Evolutionary conservation across 2,329 filamentous ascomycete genomes (phyloP), one percentile per base, ranked within the genome.

Genomic region (Cytospora paraplurivora): DNA sequence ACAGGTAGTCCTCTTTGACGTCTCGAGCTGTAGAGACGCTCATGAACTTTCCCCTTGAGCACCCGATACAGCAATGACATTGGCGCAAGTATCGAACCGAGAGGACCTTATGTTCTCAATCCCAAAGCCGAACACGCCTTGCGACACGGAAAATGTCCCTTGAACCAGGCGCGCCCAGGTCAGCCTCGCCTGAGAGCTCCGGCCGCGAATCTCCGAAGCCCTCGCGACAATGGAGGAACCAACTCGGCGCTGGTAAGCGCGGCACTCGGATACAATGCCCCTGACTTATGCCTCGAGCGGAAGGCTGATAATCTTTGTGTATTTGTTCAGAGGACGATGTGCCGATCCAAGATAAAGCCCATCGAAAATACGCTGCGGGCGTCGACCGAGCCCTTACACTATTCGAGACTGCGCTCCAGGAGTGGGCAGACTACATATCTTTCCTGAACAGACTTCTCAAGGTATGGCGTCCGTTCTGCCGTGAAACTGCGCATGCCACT

Each of bases 401-500:
- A 38, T 99, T 97, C 79, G 95, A 99, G 74, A 93, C 92, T 17
- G 88, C 92, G 35, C 82, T 97, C 69, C 93, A 98, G 77, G 95
- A 99, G 86, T 99, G 95, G 95, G 95, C 96, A 56, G 95, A 99
- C 78, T 99, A 99, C 74, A 99, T 99, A 72, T 97, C 94, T 19
- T 99, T 98, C 75, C 80, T 99, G 62, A 96, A 91, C 73, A 88
- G 92, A 67, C 82, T 99, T 56, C 82, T 97, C 67, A 98, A 97
- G 86, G 92, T 93, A 17, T 17, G 56, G 33, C 19, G 37, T 44
- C 49, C 53, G 35, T 33, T 11, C 35, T 10, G 13, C 37, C 38
- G 19, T 41, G 64, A 64, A 59, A 55, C 62, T 57, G 52, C 51
- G 60, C 32, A 62, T 65, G 54, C 61, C 67, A 63, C 75, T 77